Conservation (phyloP, 2,329 filamentous ascomycete species). For the Cladosporium cucumerinum region DNA sequence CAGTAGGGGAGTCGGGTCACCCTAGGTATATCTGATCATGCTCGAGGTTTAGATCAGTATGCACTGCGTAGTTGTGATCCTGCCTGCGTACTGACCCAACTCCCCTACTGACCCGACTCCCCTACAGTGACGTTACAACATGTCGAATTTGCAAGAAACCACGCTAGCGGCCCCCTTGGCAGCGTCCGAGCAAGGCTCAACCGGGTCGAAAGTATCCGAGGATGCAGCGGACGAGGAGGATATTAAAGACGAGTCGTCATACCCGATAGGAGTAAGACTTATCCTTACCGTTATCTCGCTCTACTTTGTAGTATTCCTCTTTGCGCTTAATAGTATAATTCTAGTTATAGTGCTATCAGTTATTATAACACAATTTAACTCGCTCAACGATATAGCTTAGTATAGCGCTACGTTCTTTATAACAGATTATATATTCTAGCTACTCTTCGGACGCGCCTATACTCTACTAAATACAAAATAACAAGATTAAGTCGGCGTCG, state of each 20-base stretch:
- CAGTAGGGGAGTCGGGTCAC: too few species aligned
- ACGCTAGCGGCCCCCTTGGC: too few species aligned
- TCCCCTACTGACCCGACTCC: too few species aligned
- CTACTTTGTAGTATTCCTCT: slow-evolving; percentile 28
- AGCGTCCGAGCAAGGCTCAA: too few species aligned
- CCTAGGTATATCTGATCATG: too few species aligned
- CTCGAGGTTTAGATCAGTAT: too few species aligned
- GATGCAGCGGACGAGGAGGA: too few species aligned
- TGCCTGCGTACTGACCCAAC: too few species aligned
- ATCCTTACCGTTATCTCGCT: slow-evolving; percentile 36
- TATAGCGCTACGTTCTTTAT: slow-evolving; percentile 47
- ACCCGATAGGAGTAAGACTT: slow-evolving; percentile 35
- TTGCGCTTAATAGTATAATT: slow-evolving; percentile 45
- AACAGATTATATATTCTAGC: slow-evolving; percentile 40
- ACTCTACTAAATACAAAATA: slow-evolving; percentile 48
- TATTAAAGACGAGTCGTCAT: slow-evolving; percentile 18
- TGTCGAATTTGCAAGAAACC: too few species aligned
- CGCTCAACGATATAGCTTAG: slow-evolving; percentile 47
- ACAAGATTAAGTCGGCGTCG: too few species aligned
- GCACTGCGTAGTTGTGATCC: too few species aligned
- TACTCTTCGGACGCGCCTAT: slow-evolving; percentile 47
- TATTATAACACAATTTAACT: slow-evolving; percentile 48
- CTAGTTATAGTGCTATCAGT: slow-evolving; percentile 48
- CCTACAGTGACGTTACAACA: too few species aligned
- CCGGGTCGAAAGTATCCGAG: neutral